Evolutionary conservation across 1,139 yeast species (phyloP).

Genomic region (Nakaseomyces delphensis): DNA sequence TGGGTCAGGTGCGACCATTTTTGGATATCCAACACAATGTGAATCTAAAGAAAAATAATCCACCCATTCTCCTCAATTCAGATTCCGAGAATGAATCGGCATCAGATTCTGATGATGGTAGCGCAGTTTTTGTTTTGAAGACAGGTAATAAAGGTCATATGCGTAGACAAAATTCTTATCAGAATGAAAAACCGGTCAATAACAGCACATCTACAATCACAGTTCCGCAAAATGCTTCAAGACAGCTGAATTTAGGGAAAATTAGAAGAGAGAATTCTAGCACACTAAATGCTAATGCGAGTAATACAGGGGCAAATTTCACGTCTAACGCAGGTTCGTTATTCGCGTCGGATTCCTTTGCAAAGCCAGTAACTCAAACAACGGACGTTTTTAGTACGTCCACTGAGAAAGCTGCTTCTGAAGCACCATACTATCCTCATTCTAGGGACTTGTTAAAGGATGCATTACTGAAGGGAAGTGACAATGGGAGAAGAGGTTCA

Average conservation of each 20-base stretch:
- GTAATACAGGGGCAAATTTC: not conserved
- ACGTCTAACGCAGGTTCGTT: constrained; percentile 6
- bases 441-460: constrained; percentile 14
- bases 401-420: constrained; percentile 8
- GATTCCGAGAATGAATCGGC: constrained; percentile 2
- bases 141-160: constrained; percentile 11
- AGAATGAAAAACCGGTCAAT: constrained; percentile 6
- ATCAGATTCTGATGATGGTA: constrained; percentile 8
- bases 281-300: not conserved
- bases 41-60: not conserved
- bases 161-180: constrained; percentile 14
- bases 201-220: constrained; percentile 9
- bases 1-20: constrained; percentile 15
- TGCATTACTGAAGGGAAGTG: constrained; percentile 7
- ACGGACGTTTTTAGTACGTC: constrained; percentile 10
- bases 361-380: constrained; percentile 12
- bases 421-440: constrained; percentile 8
- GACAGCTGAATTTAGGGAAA: constrained; percentile 3
- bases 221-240: not conserved
- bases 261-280: not conserved
- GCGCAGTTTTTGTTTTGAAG: constrained; percentile 6
- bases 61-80: not conserved
- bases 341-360: not conserved
- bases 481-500: constrained; percentile 8
- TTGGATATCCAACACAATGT: constrained; percentile 10